Base-by-base conservation (phyloP, 768 basidiomycete genomes). In the Naganishia onofrii region DNA sequence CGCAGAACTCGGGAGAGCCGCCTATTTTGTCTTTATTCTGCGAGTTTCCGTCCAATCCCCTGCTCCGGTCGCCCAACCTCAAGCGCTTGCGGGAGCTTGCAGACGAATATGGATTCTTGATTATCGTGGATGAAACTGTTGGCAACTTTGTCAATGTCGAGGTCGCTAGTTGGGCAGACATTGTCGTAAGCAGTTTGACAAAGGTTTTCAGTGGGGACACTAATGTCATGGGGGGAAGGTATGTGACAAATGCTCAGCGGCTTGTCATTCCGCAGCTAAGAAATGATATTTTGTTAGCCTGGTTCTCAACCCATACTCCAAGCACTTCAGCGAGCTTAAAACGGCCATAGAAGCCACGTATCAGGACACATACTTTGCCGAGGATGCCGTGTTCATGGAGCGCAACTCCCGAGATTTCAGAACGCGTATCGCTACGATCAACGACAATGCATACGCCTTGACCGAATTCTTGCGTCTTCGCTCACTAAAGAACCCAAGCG, bases 141-240 rank as follows among this genome's bases (percentile, higher is more conserved):
- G 95, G 93, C 12, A 96, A 93, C 77, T 92, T 94, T 71, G 86
- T 91, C 72, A 99, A 97, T 73, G 92, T 97, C 38, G 89, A 95
- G 74, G 89, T 93, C 5, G 83, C 94, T 1, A 89, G 88, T 19
- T 91, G 87, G 71, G 90, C 89, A 10, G 95, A 98, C 78, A 85
- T 99, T 31, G 88, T 95, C 9, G 93, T 89, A 51, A 93, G 91
- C 75, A 94, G 92, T 82, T 81, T 97, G 76, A 89, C 90, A 26
- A 98, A 98, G 83, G 85, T 98, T 32, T 98, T 99, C 83, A 93
- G 92, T 72, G 95, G 95, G 0, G 89, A 90, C 66, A 86, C 88
- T 46, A 97, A 99, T 76, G 92, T 94, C 63, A 97, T 98, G 95
- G 95, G 95, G 54, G 95, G 95, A 77, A 91, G 91, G 95, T 95